Evolutionary conservation across 2,329 filamentous ascomycete species (phyloP).

Genomic region (Aulographum hederae): DNA sequence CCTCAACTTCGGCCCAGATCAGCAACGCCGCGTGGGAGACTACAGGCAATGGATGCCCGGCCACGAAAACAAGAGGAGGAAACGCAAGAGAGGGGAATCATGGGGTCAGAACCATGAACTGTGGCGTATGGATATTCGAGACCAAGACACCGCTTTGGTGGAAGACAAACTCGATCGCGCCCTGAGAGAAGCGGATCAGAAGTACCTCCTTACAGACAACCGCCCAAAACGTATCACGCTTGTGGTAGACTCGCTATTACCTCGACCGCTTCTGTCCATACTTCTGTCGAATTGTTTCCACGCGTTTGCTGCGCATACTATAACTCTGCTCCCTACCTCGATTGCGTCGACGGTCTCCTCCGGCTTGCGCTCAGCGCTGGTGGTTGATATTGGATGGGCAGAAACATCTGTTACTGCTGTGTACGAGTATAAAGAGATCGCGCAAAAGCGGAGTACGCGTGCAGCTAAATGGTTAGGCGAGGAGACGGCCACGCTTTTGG

Average conservation of each 20-base stretch:
- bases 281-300: slow-evolving; percentile 63
- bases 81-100: slow-evolving; percentile 24
- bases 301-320: slow-evolving; percentile 58
- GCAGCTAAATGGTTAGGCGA: slow-evolving; percentile 56
- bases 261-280: slow-evolving; percentile 59
- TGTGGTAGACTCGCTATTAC: slow-evolving; percentile 58
- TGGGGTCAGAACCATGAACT: slow-evolving; percentile 55
- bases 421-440: slow-evolving; percentile 78
- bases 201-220: slow-evolving; percentile 53
- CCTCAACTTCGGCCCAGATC: slow-evolving; percentile 55
- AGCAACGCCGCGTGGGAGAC: slow-evolving; percentile 63
- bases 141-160: slow-evolving; percentile 52
- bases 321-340: slow-evolving; percentile 65
- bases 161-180: slow-evolving; percentile 75
- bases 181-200: slow-evolving; percentile 65
- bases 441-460: slow-evolving; percentile 49
- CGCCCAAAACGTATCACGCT: slow-evolving; percentile 58
- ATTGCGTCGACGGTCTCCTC: slow-evolving; percentile 60
- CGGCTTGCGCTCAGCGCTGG: slow-evolving; percentile 67
- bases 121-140: slow-evolving; percentile 58
- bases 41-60: slow-evolving; percentile 51
- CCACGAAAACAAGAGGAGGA: slow-evolving; percentile 29
- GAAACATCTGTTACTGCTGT: slow-evolving; percentile 75
- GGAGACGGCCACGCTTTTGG: slow-evolving; percentile 47
- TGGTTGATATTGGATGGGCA: slow-evolving; percentile 83